Conservation (phyloP, 2,329 filamentous ascomycete genomes). For the Pestalotiopsis sp. region DNA sequence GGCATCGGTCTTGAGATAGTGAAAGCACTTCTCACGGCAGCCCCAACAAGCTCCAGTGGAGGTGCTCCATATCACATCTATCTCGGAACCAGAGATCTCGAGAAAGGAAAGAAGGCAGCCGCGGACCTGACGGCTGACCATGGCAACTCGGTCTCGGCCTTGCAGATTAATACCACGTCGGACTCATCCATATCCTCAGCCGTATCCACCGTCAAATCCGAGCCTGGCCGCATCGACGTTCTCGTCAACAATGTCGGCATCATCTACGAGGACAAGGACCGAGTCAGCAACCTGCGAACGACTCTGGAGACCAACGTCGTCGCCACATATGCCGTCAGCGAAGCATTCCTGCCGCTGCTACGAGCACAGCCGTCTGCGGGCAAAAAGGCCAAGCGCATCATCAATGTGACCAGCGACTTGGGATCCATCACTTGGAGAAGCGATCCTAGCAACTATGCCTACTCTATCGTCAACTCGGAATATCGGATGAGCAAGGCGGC, state of each 20-base stretch:
- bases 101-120: conserved; percentile 14
- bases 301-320: conserved; percentile 22
- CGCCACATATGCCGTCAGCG: conserved; percentile 16
- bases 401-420: conserved; percentile 20
- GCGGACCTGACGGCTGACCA: background rate
- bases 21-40: conserved; percentile 17
- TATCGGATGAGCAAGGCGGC: conserved; percentile 23
- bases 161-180: conserved; percentile 21
- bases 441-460: conserved; percentile 12
- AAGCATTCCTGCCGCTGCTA: conserved; percentile 18
- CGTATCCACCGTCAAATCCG: conserved; percentile 13
- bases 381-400: conserved; percentile 19
- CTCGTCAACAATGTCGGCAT: conserved; percentile 23
- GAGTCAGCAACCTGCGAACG: conserved; percentile 14
- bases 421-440: conserved; percentile 17
- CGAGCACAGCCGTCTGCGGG: conserved; percentile 12
- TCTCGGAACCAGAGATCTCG: conserved; percentile 19
- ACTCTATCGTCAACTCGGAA: conserved; percentile 10
- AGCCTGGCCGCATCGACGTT: conserved; percentile 19
- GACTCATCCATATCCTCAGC: conserved; percentile 17
- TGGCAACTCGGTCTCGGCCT: conserved; percentile 18
- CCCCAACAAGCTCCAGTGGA: background rate
- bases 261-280: conserved; percentile 13
- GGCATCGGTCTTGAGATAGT: conserved; percentile 23
- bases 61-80: conserved; percentile 22